Evolutionary conservation across 2,329 filamentous ascomycete species (phyloP), one percentile per base, ranked within the genome.

Genomic region (Aschersonia sp.): DNA sequence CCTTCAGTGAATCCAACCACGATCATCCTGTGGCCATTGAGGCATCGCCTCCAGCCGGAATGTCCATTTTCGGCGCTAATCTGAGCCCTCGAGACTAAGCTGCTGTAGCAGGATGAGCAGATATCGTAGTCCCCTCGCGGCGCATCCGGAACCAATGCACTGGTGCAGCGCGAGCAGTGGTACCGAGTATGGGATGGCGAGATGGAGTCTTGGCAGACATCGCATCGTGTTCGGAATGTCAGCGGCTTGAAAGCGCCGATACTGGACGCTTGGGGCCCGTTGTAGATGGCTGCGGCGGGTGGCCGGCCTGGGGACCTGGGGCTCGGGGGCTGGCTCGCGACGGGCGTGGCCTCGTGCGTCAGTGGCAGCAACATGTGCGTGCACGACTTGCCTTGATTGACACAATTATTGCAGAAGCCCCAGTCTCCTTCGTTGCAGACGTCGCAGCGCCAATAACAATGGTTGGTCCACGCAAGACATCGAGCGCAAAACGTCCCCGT

Each of bases 341-440:
- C 54, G 7, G 62, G 56, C 1, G 61, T 57, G 31, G 67, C 62
- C 43, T 76, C 71, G 54, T 87, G 83, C 1, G 81, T 77, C 43
- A 94, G 69, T 0, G 89, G 87, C 1, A 94, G 69, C 1, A 97
- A 71, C 6, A 84, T 73, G 58, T 97, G 90, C 0, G 81, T 85
- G 64, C 90, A 97, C 50, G 81, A 84, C 50, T 75, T 74, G 12
- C 87, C 88, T 61, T 83, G 80, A 50, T 90, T 89, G 32, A 95
- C 87, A 54, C 90, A 97, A 51, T 74, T 68, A 56, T 89, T 87
- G 65, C 90, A 97, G 60, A 87, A 96, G 0, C 90, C 90, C 89
- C 89, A 97, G 58, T 94, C 89, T 5, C 87, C 90, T 52, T 92
- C 81, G 56, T 95, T 95, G 66, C 90, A 97, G 30, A 74, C 63